Evolutionary conservation across 768 basidiomycete genomes (phyloP).

Genomic region (Tubosaeta sp.): DNA sequence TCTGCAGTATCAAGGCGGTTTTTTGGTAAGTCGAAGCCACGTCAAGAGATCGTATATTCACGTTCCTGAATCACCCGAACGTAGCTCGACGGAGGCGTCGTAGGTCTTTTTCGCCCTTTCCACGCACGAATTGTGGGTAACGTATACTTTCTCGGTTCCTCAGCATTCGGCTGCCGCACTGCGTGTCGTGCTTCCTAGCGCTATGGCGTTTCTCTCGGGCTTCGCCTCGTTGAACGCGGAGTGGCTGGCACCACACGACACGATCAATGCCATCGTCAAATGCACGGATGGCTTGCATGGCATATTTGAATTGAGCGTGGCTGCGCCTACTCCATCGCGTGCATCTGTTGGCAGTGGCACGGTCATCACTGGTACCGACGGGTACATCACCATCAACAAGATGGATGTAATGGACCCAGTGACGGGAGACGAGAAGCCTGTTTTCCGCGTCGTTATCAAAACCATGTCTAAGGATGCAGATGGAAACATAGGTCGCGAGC

Average conservation of each 20-base stretch:
- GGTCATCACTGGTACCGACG: slow-evolving; percentile 58
- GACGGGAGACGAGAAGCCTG: slow-evolving; percentile 17
- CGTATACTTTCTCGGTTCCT: not conserved
- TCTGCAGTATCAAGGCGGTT: slow-evolving; percentile 71
- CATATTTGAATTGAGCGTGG: slow-evolving; percentile 59
- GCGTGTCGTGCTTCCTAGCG: slow-evolving; percentile 51
- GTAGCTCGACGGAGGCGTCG: slow-evolving; percentile 77
- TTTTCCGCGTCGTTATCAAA: slow-evolving; percentile 40
- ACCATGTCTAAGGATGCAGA: slow-evolving; percentile 18
- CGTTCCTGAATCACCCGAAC: not conserved
- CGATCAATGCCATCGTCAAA: slow-evolving; percentile 55
- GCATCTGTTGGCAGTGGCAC: slow-evolving; percentile 27
- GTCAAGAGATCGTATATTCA: not conserved
- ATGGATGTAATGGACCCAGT: slow-evolving; percentile 23
- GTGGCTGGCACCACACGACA: slow-evolving; percentile 76
- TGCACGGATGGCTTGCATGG: slow-evolving; percentile 51
- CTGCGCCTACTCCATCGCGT: slow-evolving; percentile 44
- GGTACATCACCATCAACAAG: slow-evolving; percentile 50
- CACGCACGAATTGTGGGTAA: not conserved
- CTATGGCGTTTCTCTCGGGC: slow-evolving; percentile 53
- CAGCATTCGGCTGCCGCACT: slow-evolving; percentile 68
- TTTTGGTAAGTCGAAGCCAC: slow-evolving; percentile 52
- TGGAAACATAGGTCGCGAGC: slow-evolving; percentile 29
- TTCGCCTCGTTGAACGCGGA: slow-evolving; percentile 66
- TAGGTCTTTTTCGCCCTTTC: slow-evolving; percentile 32